These are phyloP conservation scores for Irpex rosettiformis DNA, from an alignment of 1,284 basidiomycete genomes.

Conservation along the genomic window DNA sequence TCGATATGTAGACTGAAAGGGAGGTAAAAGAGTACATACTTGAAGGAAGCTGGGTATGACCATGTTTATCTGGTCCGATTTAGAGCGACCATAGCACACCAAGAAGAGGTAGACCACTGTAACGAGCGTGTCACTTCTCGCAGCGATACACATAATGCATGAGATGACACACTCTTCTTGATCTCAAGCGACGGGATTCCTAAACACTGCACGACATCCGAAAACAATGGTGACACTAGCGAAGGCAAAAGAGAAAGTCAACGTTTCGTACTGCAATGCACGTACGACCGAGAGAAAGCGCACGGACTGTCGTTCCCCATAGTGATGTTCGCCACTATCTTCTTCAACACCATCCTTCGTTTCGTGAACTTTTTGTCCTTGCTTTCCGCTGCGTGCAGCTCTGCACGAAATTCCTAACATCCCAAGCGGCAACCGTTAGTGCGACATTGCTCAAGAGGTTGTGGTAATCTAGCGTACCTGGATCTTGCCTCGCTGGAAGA, in stretches of 20 bases:
- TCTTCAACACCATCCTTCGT: constrained; percentile 90
- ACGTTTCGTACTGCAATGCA: background rate
- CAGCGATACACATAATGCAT: constrained; percentile 8
- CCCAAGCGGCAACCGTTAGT: background rate
- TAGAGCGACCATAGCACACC: constrained; percentile 87
- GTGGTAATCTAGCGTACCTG: constrained; percentile 55
- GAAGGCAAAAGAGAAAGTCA: constrained; percentile 9
- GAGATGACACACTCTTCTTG: constrained; percentile 83
- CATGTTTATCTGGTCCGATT: constrained; percentile 84
- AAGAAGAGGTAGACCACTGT: constrained; percentile 94
- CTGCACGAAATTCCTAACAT: constrained; percentile 75
- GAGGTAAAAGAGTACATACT: constrained; percentile 34
- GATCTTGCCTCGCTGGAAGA: constrained; percentile 89
- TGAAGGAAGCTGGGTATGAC: constrained; percentile 90
- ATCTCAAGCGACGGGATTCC: constrained; percentile 91
- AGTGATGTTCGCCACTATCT: constrained; percentile 93
- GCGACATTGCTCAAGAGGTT: background rate
- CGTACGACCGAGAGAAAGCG: constrained; percentile 20
- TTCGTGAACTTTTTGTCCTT: constrained; percentile 94
- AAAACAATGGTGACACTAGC: constrained; percentile 90
- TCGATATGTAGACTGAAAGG: too few species aligned
- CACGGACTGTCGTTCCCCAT: constrained; percentile 92
- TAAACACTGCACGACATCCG: constrained; percentile 86
- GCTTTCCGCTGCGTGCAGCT: constrained; percentile 84
- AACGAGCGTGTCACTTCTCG: background rate